phyloP scores from a whole-genome alignment of 192 early-diverging fungal species.

The Geranomyces michiganensis region DNA sequence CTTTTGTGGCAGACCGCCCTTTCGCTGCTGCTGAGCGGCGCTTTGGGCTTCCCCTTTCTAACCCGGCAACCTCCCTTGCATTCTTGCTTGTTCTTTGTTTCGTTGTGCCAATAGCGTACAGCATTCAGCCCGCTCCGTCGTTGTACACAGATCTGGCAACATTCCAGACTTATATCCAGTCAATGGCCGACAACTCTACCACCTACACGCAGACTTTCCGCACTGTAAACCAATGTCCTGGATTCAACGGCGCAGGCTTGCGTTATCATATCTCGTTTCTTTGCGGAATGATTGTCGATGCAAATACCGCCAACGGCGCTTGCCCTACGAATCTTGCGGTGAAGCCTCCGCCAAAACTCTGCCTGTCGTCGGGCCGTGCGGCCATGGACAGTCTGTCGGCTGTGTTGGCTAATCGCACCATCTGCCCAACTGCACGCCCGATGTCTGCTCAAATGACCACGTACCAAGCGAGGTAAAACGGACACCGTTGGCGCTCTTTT shows the following conservation, averaged over 20 bases:
- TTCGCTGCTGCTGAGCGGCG: no score
- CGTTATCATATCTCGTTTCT: constrained; percentile 37
- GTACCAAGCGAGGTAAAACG: not conserved
- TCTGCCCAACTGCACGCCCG: not conserved
- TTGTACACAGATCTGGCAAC: constrained; percentile 30
- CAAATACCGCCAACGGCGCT: not conserved
- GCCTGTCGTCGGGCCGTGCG: not conserved
- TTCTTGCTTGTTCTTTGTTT: not conserved
- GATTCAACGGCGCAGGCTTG: constrained; percentile 32
- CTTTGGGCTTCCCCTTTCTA: not conserved
- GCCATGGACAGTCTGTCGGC: not conserved
- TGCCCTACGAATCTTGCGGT: not conserved
- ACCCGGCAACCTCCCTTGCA: no score
- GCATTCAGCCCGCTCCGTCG: not conserved
- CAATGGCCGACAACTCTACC: constrained; percentile 21
- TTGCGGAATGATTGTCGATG: constrained; percentile 23
- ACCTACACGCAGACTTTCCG: constrained; percentile 29
- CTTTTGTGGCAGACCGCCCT: no score
- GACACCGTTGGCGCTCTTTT: no score
- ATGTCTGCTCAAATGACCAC: not conserved
- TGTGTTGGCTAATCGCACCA: not conserved
- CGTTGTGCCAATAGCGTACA: not conserved
- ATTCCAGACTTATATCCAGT: constrained; percentile 37
- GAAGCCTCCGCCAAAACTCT: not conserved
- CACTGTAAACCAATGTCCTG: constrained; percentile 32